A percentile compares a stretch with the other conserved stretches of the same genome.
Evolutionary conservation across 2,329 filamentous ascomycete species (phyloP).

Genomic region (Polychaeton citri): DNA sequence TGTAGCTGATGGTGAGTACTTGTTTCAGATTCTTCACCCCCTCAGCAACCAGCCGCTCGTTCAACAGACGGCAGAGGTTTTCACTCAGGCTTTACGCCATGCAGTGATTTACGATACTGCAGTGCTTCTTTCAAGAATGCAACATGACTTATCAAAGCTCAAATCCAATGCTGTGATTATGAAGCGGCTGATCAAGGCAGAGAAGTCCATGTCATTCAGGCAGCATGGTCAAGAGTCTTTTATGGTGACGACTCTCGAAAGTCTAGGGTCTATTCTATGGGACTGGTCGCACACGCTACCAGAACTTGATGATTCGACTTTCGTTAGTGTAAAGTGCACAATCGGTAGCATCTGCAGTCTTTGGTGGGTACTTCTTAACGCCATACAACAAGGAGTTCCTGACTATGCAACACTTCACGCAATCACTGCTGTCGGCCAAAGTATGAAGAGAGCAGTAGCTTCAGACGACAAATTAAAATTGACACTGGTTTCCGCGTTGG

Average conservation of each 20-base stretch:
- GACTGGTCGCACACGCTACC: neutral
- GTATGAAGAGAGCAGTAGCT: neutral
- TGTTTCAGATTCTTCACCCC: conserved; percentile 29
- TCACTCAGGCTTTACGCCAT: conserved; percentile 1
- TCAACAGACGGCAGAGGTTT: conserved; percentile 8
- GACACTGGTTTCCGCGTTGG: neutral
- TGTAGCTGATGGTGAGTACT: conserved; percentile 22
- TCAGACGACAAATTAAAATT: neutral
- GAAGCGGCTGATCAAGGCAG: neutral
- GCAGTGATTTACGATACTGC: conserved; percentile 6
- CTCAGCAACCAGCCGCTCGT: conserved; percentile 32
- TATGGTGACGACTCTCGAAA: neutral
- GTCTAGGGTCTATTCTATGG: neutral
- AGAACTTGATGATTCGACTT: neutral
- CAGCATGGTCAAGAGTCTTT: neutral
- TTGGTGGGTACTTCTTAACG: neutral
- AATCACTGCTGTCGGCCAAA: conserved; percentile 1
- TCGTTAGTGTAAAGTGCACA: neutral
- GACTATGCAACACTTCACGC: conserved; percentile 4
- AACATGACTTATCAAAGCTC: conserved; percentile 2
- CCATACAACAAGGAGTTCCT: neutral
- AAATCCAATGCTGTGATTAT: neutral
- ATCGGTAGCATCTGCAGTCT: neutral
- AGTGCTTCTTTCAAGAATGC: conserved; percentile 6
- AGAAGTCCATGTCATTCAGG: neutral